Conservation (phyloP, 331 rosid genomes). For the Arachis monticola region DNA sequence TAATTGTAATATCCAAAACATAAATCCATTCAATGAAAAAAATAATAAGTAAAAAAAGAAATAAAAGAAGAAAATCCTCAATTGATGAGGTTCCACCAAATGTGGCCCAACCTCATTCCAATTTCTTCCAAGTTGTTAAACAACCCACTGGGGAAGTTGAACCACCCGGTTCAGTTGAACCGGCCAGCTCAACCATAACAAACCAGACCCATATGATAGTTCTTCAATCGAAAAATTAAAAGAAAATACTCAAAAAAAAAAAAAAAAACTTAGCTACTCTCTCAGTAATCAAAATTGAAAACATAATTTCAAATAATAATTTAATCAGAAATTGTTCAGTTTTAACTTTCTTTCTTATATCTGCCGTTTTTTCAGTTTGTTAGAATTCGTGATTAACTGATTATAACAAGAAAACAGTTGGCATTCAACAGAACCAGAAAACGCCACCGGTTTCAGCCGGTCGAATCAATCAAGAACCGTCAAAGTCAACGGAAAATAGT, state of each 20-base stretch:
- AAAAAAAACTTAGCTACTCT: too few species aligned
- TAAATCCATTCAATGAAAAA: conserved; percentile 10
- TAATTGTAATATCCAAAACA: conserved; percentile 22
- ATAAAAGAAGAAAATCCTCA: not conserved
- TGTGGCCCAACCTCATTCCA: conserved; percentile 33
- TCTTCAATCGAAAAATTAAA: not conserved
- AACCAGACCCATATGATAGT: not conserved
- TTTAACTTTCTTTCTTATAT: too few species aligned
- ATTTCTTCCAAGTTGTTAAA: conserved; percentile 35
- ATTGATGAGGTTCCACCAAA: conserved; percentile 8
- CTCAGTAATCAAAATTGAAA: too few species aligned
- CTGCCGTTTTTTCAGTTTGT: too few species aligned
- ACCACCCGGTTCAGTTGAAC: conserved; percentile 36
- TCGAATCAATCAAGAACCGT: not conserved
- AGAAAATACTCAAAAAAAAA: too few species aligned
- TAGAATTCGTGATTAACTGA: too few species aligned
- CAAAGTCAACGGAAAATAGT: not conserved
- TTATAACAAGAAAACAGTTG: too few species aligned
- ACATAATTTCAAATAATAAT: too few species aligned
- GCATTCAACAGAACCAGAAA: too few species aligned
- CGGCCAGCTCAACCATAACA: not conserved
- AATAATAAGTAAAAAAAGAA: not conserved
- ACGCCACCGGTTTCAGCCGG: conserved; percentile 13
- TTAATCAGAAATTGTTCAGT: too few species aligned
- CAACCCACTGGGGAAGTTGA: conserved; percentile 20